These are phyloP conservation scores for Monosporascus sp. DNA, from an alignment of 2,329 filamentous ascomycete genomes.

Conservation along the genomic window DNA sequence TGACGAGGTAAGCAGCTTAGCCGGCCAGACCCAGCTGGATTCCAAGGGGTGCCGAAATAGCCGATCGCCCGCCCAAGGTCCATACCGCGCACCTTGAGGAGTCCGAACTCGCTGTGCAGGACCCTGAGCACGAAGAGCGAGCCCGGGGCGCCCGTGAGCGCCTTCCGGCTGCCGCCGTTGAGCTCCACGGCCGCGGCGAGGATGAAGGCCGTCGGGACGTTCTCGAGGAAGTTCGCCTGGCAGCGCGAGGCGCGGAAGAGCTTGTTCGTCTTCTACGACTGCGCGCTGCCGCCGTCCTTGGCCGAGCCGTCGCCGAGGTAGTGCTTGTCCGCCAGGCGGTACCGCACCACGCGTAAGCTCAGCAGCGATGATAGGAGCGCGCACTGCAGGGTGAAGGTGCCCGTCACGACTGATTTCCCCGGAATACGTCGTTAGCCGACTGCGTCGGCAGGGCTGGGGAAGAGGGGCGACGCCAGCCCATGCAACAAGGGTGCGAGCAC, in stretches of 20 bases:
- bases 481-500: conserved; percentile 15
- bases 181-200: conserved; percentile 27
- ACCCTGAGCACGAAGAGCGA: conserved; percentile 23
- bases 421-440: background rate
- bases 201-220: conserved; percentile 26
- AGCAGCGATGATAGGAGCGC: conserved; percentile 27
- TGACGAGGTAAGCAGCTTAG: conserved; percentile 24
- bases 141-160: conserved; percentile 17
- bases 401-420: conserved; percentile 21
- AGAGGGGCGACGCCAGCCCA: conserved; percentile 3
- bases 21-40: conserved; percentile 20
- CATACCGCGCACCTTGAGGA: conserved; percentile 14
- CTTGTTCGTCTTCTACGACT: conserved; percentile 11
- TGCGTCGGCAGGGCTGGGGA: background rate
- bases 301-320: conserved; percentile 23
- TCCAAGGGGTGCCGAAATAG: conserved; percentile 22
- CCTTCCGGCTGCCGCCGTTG: conserved; percentile 24
- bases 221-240: conserved; percentile 28
- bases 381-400: conserved; percentile 26
- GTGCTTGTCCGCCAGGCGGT: conserved; percentile 21
- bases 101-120: conserved; percentile 23
- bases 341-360: conserved; percentile 20
- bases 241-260: conserved; percentile 21
- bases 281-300: conserved; percentile 4
- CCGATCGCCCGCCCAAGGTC: conserved; percentile 23